A percentile compares a stretch with the other conserved stretches of the same genome.
Conservation (phyloP, 1,139 yeast species). For the Geotrichum siamense region DNA sequence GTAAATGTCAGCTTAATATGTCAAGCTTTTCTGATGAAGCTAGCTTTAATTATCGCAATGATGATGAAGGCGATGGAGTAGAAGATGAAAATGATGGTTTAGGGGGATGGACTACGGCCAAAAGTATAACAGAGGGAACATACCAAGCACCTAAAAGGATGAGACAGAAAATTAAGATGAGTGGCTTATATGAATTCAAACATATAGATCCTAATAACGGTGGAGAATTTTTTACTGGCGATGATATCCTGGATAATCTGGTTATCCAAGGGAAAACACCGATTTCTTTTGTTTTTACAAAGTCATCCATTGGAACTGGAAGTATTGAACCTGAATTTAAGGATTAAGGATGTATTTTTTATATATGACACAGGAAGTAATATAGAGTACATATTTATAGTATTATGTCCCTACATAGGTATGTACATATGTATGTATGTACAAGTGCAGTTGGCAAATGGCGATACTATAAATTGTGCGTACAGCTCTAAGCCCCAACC, state of each 20-base stretch:
- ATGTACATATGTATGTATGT: too few relatives aligned
- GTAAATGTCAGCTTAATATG: slow-evolving; percentile 43
- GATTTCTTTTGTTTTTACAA: slow-evolving; percentile 14
- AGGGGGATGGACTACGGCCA: slow-evolving; percentile 47
- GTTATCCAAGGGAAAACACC: background rate
- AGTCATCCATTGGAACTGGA: slow-evolving; percentile 12
- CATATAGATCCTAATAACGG: slow-evolving; percentile 42
- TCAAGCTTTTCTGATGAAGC: background rate
- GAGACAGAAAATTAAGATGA: slow-evolving; percentile 37
- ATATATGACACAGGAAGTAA: too few relatives aligned
- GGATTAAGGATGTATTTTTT: too few relatives aligned
- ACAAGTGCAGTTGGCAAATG: too few relatives aligned
- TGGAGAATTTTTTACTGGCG: slow-evolving; percentile 9
- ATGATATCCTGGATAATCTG: slow-evolving; percentile 7
- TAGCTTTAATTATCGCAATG: background rate
- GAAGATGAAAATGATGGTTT: slow-evolving; percentile 22
- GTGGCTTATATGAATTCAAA: slow-evolving; percentile 49
- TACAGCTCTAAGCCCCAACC: too few relatives aligned
- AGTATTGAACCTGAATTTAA: too few relatives aligned
- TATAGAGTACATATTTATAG: too few relatives aligned
- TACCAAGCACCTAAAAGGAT: slow-evolving; percentile 24
- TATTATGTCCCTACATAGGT: too few relatives aligned
- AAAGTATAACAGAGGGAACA: slow-evolving; percentile 28
- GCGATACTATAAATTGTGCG: too few relatives aligned
- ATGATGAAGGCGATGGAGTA: slow-evolving; percentile 13